Evolutionary conservation across 352 stramenopile genomes (phyloP).

Genomic region (Pythium volutum): DNA sequence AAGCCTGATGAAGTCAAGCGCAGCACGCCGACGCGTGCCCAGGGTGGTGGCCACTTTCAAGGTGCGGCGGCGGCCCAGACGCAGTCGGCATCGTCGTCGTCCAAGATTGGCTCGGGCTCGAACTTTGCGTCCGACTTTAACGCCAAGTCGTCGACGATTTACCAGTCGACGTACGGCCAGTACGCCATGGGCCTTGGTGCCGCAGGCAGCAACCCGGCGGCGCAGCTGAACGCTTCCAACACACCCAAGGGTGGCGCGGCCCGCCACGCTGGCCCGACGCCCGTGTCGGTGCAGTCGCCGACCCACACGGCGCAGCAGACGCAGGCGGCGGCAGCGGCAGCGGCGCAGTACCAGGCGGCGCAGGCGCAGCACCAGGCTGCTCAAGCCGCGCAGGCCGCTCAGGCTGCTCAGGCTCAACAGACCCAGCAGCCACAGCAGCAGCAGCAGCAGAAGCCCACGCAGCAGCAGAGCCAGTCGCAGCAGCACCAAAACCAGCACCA

Average conservation of each 20-base stretch:
- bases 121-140: slow-evolving; percentile 55
- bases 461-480: slow-evolving; percentile 22
- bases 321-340: slow-evolving; percentile 17
- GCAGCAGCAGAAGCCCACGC: slow-evolving; percentile 27
- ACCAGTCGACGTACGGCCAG: slow-evolving; percentile 76
- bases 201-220: slow-evolving; percentile 27
- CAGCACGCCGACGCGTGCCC: slow-evolving; percentile 55
- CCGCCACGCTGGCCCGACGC: slow-evolving; percentile 9
- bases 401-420: slow-evolving; percentile 28
- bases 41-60: slow-evolving; percentile 25
- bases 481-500: slow-evolving; percentile 24
- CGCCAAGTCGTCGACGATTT: slow-evolving; percentile 53
- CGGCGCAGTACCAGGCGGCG: slow-evolving; percentile 22
- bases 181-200: slow-evolving; percentile 77
- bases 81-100: slow-evolving; percentile 32
- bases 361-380: slow-evolving; percentile 21
- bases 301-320: slow-evolving; percentile 37
- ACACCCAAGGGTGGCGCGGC: slow-evolving; percentile 50
- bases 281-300: slow-evolving; percentile 49
- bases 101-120: slow-evolving; percentile 55
- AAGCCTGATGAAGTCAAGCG: slow-evolving; percentile 86
- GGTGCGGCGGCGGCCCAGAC: slow-evolving; percentile 42
- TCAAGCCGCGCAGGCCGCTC: slow-evolving; percentile 9
- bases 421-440: slow-evolving; percentile 30
- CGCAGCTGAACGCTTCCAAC: slow-evolving; percentile 32